Base-by-base conservation (phyloP, 1,284 basidiomycete genomes). In the Limonomyces culmigenus region DNA sequence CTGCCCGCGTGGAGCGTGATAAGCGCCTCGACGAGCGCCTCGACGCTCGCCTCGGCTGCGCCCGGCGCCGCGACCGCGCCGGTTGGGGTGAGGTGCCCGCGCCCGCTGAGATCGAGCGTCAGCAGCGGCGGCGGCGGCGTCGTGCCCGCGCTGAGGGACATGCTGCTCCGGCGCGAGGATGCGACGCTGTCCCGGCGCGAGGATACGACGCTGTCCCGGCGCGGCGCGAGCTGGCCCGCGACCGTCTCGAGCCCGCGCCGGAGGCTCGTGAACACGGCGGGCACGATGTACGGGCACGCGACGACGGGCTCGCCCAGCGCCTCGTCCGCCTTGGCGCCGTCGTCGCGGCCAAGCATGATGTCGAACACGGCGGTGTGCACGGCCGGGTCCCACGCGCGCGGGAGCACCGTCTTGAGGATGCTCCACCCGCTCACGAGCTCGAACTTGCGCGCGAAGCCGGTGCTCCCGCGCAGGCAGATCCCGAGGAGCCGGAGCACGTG, bases 401-500 rank as follows among this genome's bases (percentile, higher is more conserved):
- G 54, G 2, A 75, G 66, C 4, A 54, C 49, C 3, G 62, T 60
- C 47, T 72, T 70, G 43, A 85, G 54, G 3, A 73, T 59, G 36
- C 60, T 70, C 81, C 83, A 86, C 13, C 83, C 81, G 41, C 70
- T 72, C 13, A 77, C 70, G 0, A 83, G 56, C 47, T 85, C 81
- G 41, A 85, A 81, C 47, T 78, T 83, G 38, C 74, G 60, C 37
- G 53, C 65, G 54, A 83, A 84, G 2, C 71, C 67, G 5, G 63
- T 49, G 0, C 72, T 72, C 18, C 59, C 50, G 25, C 54, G 53
- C 36, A 74, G 56, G 43, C 72, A 63, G 38, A 76, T 56, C 17
- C 63, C 56, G 32, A 83, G 61, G 25, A 86, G 53, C 6, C 58
- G 58, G 12, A 89, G 57, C 21, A 81, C 58, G 2, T 88, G 57